Evolutionary conservation across 202 grass and related monocot species (phyloP).

Genomic region (Setaria viridis): DNA sequence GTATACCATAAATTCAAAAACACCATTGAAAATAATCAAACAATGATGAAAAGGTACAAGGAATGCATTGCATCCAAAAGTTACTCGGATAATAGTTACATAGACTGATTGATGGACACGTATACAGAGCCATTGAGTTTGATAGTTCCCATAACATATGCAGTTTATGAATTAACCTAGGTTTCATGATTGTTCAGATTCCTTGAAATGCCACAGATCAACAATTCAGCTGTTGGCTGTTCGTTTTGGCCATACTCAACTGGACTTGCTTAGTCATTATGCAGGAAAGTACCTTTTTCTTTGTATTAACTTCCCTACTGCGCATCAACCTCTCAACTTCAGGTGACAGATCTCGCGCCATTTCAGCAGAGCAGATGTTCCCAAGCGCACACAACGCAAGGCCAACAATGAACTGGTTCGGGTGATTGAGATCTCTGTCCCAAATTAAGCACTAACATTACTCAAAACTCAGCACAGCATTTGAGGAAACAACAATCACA

Average conservation of each 20-base stretch:
- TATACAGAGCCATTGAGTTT: neutral
- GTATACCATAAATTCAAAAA: slow-evolving; percentile 23
- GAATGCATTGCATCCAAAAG: slow-evolving; percentile 8
- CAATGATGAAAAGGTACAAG: neutral
- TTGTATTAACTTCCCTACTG: slow-evolving; percentile 86
- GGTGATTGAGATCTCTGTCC: slow-evolving; percentile 93
- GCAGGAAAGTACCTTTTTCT: slow-evolving; percentile 76
- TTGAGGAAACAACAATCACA: neutral
- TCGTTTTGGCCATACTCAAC: neutral
- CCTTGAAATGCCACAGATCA: neutral
- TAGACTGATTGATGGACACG: neutral
- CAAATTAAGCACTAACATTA: slow-evolving; percentile 51
- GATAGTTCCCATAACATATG: neutral
- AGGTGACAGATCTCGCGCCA: slow-evolving; percentile 93
- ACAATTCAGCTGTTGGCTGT: neutral
- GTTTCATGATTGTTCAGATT: neutral
- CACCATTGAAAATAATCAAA: neutral
- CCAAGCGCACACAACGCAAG: slow-evolving; percentile 92
- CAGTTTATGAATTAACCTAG: slow-evolving; percentile 4
- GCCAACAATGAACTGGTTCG: slow-evolving; percentile 93
- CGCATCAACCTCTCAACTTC: slow-evolving; percentile 89
- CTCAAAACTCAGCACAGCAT: slow-evolving; percentile 49
- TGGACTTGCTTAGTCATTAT: neutral
- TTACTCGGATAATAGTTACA: neutral
- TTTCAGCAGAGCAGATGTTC: slow-evolving; percentile 98